Percentiles rank a stretch among this genome's conserved stretches.
Evolutionary conservation across 129 eudicot species (phyloP).

Genomic region (Cynara cardunculus): DNA sequence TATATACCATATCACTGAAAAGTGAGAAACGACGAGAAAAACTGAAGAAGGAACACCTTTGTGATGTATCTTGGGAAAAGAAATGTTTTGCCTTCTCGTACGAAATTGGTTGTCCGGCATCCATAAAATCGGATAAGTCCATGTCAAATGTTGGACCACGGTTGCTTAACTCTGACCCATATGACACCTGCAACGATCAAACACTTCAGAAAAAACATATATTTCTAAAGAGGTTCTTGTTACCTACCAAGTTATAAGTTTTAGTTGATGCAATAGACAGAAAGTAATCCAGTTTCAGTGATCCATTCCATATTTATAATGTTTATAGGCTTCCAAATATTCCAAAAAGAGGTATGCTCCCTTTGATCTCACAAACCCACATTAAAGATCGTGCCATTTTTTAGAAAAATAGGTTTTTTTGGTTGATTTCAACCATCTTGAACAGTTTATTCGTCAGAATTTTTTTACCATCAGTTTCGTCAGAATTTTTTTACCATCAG

Average conservation of each 20-base stretch:
- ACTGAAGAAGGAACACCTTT: conserved; percentile 46
- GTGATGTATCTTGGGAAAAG: conserved; percentile 94
- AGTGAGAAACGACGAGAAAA: neutral
- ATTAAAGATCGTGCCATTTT: neutral
- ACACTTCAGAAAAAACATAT: neutral
- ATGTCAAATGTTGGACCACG: conserved; percentile 99
- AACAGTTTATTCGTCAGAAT: neutral
- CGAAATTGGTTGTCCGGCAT: conserved; percentile 74
- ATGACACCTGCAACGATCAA: conserved; percentile 62
- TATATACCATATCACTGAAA: neutral
- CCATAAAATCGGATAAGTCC: conserved; percentile 93
- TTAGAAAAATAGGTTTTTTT: neutral
- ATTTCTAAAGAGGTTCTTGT: neutral
- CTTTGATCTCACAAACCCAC: neutral
- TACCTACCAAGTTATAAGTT: neutral
- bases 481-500: neutral
- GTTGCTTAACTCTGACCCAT: conserved; percentile 92
- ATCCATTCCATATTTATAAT: neutral
- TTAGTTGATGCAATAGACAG: neutral
- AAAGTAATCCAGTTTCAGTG: neutral
- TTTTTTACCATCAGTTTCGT: neutral
- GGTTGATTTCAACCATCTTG: neutral
- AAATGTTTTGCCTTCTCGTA: conserved; percentile 73
- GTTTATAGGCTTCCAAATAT: neutral
- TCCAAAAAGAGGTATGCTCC: neutral